Evolutionary conservation across 140 eudicot species (phyloP).

Genomic region (Flaveria floridana): DNA sequence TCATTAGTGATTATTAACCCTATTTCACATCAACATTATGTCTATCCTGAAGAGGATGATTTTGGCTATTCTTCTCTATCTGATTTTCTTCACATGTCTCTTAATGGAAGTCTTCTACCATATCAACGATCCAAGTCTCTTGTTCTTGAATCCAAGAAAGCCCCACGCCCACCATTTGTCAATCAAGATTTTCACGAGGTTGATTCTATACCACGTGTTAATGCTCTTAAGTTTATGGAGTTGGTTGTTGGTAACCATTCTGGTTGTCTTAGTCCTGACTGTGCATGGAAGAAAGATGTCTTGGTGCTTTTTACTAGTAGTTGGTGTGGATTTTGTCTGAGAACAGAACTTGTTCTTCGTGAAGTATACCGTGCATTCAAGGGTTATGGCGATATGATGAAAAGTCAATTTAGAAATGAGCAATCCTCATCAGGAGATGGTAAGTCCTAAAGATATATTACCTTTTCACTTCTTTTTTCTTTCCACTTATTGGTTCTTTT

Average conservation of each 20-base stretch:
- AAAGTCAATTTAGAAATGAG: conserved; percentile 37
- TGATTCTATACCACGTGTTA: conserved; percentile 67
- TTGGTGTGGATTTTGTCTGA: conserved; percentile 94
- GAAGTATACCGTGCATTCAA: conserved; percentile 76
- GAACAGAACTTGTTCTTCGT: conserved; percentile 82
- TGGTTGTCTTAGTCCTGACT: conserved; percentile 37
- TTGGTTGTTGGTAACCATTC: conserved; percentile 63
- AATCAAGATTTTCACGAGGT: conserved; percentile 81
- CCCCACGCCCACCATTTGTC: conserved; percentile 73
- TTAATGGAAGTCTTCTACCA: conserved; percentile 63
- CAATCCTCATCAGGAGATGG: conserved; percentile 41
- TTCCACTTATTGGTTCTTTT: conserved; percentile 11
- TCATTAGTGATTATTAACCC: conserved; percentile 70
- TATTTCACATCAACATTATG: conserved; percentile 58
- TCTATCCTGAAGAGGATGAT: conserved; percentile 47
- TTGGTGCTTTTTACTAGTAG: conserved; percentile 75
- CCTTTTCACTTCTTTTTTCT: not conserved
- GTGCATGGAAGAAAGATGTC: conserved; percentile 58
- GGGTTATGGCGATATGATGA: conserved; percentile 49
- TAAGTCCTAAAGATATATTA: conserved; percentile 31
- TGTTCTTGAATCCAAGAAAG: conserved; percentile 43
- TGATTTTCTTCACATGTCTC: conserved; percentile 52
- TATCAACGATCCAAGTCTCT: conserved; percentile 57
- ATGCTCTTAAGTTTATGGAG: conserved; percentile 54
- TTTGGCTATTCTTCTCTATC: conserved; percentile 50